Evolutionary conservation across 768 basidiomycete genomes (phyloP).

Genomic region (Trametes coccinea): DNA sequence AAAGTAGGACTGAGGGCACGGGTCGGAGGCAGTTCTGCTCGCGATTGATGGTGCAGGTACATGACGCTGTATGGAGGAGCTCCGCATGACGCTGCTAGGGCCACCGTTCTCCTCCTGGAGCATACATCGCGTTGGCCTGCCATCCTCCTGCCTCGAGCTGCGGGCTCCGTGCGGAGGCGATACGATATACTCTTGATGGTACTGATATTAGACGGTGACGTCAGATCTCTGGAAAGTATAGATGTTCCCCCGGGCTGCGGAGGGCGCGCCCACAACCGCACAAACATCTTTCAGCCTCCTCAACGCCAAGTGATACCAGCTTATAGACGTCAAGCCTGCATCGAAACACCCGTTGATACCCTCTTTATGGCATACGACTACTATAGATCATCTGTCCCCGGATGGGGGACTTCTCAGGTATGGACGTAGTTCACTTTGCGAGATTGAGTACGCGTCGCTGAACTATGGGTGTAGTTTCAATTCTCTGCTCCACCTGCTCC

Average conservation of each 20-base stretch:
- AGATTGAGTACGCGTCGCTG: neutral
- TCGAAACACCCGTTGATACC: neutral
- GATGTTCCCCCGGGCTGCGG: neutral
- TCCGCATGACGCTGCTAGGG: neutral
- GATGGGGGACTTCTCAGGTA: slow-evolving; percentile 51
- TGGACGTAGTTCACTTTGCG: neutral
- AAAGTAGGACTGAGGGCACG: no score
- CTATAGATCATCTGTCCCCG: slow-evolving; percentile 34
- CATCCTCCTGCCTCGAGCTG: neutral
- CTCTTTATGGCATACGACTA: slow-evolving; percentile 24
- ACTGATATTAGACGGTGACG: slow-evolving; percentile 1
- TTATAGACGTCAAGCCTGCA: no score
- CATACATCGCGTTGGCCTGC: neutral
- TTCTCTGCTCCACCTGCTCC: slow-evolving; percentile 37
- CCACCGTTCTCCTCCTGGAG: neutral
- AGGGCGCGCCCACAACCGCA: neutral
- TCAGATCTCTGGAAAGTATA: slow-evolving; percentile 1
- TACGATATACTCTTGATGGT: neutral
- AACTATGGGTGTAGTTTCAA: slow-evolving; percentile 26
- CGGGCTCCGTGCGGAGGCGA: neutral
- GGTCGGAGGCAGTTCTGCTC: no score
- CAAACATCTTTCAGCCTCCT: neutral
- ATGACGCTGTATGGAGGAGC: neutral
- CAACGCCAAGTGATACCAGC: neutral
- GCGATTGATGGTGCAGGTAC: no score